Base-by-base conservation (phyloP, 441 rosid genomes). In the Adansonia gregorii region DNA sequence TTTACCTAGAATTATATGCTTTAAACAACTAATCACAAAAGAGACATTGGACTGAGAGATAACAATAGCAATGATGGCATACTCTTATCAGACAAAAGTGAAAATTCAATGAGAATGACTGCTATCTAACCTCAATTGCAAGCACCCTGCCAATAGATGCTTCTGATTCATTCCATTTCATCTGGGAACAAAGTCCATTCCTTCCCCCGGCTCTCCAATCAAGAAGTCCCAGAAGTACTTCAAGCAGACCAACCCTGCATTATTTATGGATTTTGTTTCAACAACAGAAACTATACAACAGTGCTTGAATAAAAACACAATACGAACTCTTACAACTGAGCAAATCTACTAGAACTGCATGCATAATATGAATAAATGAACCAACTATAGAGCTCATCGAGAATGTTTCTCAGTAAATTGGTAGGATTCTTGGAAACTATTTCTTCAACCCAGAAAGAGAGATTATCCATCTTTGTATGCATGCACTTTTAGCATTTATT, bases 131-230 rank as follows among this genome's bases (percentile, higher is more conserved):
- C 99, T 97, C 98, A 71, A 97, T 87, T 39, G 99, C 98, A 48
- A 97, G 95, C 81, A 97, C 99, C 81, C 98, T 89, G 65, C 99
- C 98, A 63, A 97, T 97, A 35, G 99, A 90, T 81, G 98, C 99
- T 88, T 97, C 99, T 0, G 98, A 91, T 88, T 94, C 98, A 86
- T 94, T 97, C 99, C 98, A 97, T 86, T 94, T 97, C 99, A 94
- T 90, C 76, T 97, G 98, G 69, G 97, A 84, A 83, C 93, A 90
- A 27, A 97, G 91, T 51, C 98, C 97, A 77, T 88, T 90, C 82
- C 93, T 91, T 68, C 99, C 98, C 7, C 98, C 99, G 14, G 97
- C 88, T 79, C 98, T 92, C 99, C 99, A 94, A 82, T 97, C 99
- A 85, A 97, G 98, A 79, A 97, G 89, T 67, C 98, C 99, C 67